A percentile compares a stretch with the other conserved stretches of the same genome.
These are phyloP conservation scores for Sindora glabra DNA, from an alignment of 306 rosid species.

Conservation along the genomic window DNA sequence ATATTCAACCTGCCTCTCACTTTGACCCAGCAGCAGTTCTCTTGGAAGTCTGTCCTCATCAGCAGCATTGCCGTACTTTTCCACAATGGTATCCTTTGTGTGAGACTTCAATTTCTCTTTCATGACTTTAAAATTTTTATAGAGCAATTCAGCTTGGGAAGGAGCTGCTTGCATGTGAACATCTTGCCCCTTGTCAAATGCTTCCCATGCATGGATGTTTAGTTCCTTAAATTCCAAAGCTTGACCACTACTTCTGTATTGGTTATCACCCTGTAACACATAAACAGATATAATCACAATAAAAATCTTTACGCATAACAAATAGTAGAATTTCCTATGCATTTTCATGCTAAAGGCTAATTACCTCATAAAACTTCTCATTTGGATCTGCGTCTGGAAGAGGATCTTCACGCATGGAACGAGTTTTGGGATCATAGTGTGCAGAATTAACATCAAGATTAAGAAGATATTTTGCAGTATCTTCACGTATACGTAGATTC, in stretches of 20 bases:
- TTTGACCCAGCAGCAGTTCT: constrained; percentile 59
- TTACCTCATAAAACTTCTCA: constrained; percentile 53
- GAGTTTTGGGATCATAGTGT: constrained; percentile 52
- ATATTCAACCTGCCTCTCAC: constrained; percentile 57
- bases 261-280: constrained; percentile 39
- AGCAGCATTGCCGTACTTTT: constrained; percentile 45
- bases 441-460: constrained; percentile 56
- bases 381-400: constrained; percentile 70
- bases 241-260: constrained; percentile 37
- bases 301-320: background rate
- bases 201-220: constrained; percentile 38
- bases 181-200: constrained; percentile 52
- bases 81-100: constrained; percentile 45
- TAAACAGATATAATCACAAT: background rate
- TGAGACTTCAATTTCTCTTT: constrained; percentile 51
- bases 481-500: constrained; percentile 57
- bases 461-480: constrained; percentile 53
- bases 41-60: constrained; percentile 33
- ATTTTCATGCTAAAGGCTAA: background rate
- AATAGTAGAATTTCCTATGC: background rate
- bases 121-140: constrained; percentile 46
- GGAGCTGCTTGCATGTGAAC: constrained; percentile 68
- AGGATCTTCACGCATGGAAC: constrained; percentile 71
- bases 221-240: constrained; percentile 43
- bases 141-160: constrained; percentile 47